Percentiles rank a stretch among this genome's conserved stretches.
Evolutionary conservation across 2,329 filamentous ascomycete species (phyloP).

Genomic region (Epichloe gansuensis): DNA sequence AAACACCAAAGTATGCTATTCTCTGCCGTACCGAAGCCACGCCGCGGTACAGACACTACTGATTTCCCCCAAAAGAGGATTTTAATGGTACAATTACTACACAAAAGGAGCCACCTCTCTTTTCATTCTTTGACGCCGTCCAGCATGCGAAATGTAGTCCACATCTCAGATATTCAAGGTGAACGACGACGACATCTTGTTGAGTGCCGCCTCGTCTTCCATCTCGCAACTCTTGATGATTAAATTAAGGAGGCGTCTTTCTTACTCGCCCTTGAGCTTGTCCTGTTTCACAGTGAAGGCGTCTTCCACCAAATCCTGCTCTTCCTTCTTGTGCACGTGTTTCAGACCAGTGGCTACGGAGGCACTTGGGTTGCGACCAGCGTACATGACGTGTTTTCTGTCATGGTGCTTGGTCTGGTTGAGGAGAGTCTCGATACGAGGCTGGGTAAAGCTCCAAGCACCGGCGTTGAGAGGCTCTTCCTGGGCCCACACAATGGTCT

Average conservation of each 20-base stretch:
- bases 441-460: conserved; percentile 94
- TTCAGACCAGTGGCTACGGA: conserved; percentile 91
- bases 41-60: conserved; percentile 5
- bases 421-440: conserved; percentile 88
- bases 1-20: conserved; percentile 5
- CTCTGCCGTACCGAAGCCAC: conserved; percentile 5
- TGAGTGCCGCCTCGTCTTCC: too few species aligned
- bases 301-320: conserved; percentile 64
- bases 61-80: not conserved
- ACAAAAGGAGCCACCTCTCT: conserved; percentile 4
- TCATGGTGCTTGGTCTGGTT: conserved; percentile 89
- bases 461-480: conserved; percentile 97
- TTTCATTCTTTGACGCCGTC: not conserved
- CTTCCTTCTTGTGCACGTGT: conserved; percentile 78
- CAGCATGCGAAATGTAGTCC: not conserved
- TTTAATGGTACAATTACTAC: conserved; percentile 9
- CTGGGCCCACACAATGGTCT: conserved; percentile 94
- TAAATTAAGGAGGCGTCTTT: too few species aligned
- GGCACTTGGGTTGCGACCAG: conserved; percentile 83
- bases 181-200: too few species aligned
- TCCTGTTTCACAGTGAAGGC: conserved; percentile 54
- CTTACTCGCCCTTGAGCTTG: conserved; percentile 55
- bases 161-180: not conserved
- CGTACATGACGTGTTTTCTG: conserved; percentile 93
- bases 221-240: not conserved